Conservation (phyloP, 2,329 filamentous ascomycete species). For the Epichloe typhina region DNA sequence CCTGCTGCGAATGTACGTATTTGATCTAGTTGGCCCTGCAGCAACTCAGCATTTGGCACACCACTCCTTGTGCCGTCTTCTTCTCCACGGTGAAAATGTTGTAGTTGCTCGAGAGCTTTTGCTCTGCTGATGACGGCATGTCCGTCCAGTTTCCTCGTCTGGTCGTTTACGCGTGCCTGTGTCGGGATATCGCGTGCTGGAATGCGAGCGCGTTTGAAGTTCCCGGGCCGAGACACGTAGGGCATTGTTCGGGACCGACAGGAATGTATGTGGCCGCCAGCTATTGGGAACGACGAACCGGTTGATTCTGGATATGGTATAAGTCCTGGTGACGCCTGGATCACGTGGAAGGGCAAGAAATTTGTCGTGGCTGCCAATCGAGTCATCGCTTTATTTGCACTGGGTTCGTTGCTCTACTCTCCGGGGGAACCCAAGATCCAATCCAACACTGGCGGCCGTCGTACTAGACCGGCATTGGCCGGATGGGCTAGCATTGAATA, state of each 20-base stretch:
- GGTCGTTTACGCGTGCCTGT: background rate
- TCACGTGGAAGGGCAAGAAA: too few relatives aligned
- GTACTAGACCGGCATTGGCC: too few relatives aligned
- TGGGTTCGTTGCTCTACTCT: background rate
- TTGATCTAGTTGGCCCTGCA: slow-evolving; percentile 17
- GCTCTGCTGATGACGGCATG: background rate
- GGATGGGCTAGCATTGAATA: background rate
- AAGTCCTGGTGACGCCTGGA: too few relatives aligned
- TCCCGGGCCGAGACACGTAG: background rate
- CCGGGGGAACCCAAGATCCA: background rate
- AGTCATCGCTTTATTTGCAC: too few relatives aligned
- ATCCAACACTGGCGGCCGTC: background rate
- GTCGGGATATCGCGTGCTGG: background rate
- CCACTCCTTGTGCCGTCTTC: background rate
- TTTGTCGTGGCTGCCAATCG: too few relatives aligned
- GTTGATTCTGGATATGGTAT: too few relatives aligned
- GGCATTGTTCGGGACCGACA: background rate
- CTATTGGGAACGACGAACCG: too few relatives aligned
- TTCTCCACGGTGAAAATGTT: too few relatives aligned
- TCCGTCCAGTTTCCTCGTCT: background rate
- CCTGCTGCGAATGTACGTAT: slow-evolving; percentile 9
- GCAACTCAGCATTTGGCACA: slow-evolving; percentile 19
- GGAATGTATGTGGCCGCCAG: background rate
- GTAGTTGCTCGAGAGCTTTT: background rate
- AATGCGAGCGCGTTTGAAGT: background rate